These are phyloP conservation scores for Brettanomyces nanus DNA, from an alignment of 805 yeast species.

Conservation along the genomic window DNA sequence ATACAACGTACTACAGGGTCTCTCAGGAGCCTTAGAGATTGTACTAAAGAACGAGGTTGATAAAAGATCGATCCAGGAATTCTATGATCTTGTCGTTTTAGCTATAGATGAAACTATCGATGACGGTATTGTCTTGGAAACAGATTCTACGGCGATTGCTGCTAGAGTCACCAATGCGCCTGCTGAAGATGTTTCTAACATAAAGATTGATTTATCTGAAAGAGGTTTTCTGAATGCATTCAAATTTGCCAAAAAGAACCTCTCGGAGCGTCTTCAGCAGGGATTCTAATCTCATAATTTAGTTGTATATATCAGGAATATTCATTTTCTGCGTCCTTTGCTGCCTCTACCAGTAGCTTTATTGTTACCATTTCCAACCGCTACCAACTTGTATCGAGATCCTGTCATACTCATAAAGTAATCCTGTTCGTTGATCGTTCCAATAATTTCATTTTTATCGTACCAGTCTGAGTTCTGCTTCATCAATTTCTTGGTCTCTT, in stretches of 20 bases:
- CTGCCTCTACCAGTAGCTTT: constrained; percentile 18
- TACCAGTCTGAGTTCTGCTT: constrained; percentile 55
- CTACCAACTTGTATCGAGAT: constrained; percentile 58
- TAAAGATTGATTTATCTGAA: constrained; percentile 60
- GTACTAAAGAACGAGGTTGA: constrained; percentile 67
- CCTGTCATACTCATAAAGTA: constrained; percentile 61
- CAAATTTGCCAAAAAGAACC: constrained; percentile 76
- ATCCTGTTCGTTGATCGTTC: constrained; percentile 54
- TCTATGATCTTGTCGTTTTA: constrained; percentile 77
- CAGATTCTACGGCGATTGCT: constrained; percentile 79
- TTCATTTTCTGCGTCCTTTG: constrained; percentile 8
- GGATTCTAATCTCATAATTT: constrained; percentile 23
- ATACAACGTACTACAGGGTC: constrained; percentile 65
- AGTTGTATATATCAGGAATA: not conserved
- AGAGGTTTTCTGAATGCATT: constrained; percentile 77
- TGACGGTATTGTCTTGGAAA: constrained; percentile 87
- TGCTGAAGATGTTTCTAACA: constrained; percentile 49
- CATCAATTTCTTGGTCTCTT: constrained; percentile 19
- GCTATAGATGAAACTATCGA: constrained; percentile 90
- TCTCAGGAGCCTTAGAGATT: constrained; percentile 74
- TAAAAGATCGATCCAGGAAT: constrained; percentile 66
- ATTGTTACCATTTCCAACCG: constrained; percentile 13
- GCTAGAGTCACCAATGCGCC: constrained; percentile 90
- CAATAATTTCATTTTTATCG: constrained; percentile 49
- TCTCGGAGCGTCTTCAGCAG: constrained; percentile 32